Evolutionary conservation across 2,329 filamentous ascomycete species (phyloP), one percentile per base, ranked within the genome.

Genomic region (Xylariales sp.): DNA sequence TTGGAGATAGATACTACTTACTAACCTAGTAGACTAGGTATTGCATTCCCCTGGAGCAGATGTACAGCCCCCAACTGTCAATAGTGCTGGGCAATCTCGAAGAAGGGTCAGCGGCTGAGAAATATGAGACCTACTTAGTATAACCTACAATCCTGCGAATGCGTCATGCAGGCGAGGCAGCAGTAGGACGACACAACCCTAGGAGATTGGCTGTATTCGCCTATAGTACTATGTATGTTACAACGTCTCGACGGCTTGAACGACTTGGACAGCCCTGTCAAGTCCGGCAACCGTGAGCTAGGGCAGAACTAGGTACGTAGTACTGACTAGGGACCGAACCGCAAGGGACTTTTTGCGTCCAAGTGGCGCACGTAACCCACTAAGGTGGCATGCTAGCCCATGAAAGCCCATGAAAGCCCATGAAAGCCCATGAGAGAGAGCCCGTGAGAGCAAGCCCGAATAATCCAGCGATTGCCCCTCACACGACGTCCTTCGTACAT

Each of bases 261-360:
- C 46, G 14, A 36, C n/a, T 18, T 39, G 54, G 10, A 46, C 49
- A 48, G 59, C 59, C 34, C 46, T 48, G 52, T 43, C 43, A 12
- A 50, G n/a, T 34, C 61, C n/a, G 12, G 30, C 49, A 43, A 43
- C 56, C 34, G 18, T 61, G 30, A 48, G 48, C 23, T 23, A 46
- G 46, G 23, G 23, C 23, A 23, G 23, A 23, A 23, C 23, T 23
- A 23, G 23, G 23, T 23, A 23, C 23, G 23, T 23, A 9, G 34
- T 36, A 36, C 34, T 36, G 5, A 36, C 34, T 39, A 39, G 36
- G 32, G 59, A 34, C 53, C 49, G 23, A 34, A 41, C 54, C 32
- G 65, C 65, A 67, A 50, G 43, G 65, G 60, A 67, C 65, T 67
- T 67, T 67, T 41, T 64, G 23, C 12, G 23, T 48, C 39, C 48